Evolutionary conservation across 768 basidiomycete genomes (phyloP), one percentile per base, ranked within the genome.

Genomic region (Lactifluus volemus): DNA sequence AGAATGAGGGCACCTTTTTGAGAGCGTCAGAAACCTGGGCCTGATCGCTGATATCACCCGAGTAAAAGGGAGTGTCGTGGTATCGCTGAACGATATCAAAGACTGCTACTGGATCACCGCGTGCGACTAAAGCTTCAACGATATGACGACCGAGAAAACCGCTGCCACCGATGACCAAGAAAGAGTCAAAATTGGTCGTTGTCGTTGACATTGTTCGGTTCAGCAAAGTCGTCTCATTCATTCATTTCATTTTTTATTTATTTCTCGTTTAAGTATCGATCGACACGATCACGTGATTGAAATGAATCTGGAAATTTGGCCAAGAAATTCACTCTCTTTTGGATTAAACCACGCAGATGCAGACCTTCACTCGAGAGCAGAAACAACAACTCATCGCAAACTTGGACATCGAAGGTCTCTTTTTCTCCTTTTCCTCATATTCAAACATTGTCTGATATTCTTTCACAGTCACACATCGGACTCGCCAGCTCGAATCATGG

Each of bases 11-110:
- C 54, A 89, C 89, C 78, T 87, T 88, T 69, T 77, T 77, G 59
- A 98, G 73, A 7, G 92, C 92, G 57, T 81, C 76, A 2, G 81
- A 76, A 21, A 98, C 81, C 65, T 86, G 80, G 1, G 80, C 81
- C 61, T 89, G 77, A 70, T 88, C 85, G 59, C 86, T 88, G 65
- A 98, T 88, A 74, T 98, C 92, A 21, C 87, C 94, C 49, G 90
- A 81, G 75, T 87, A 92, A 74, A 97, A 98, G 0, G 87, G 82
- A 30, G 88, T 84, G 70, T 91, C 89, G 67, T 89, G 82, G 70
- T 96, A 86, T 58, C 92, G 81, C 73, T 97, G 93, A 2, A 95
- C 92, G 61, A 97, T 82, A 76, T 98, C 96, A 70, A 98, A 89
- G 4, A 89, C 87, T 0, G 88, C 82, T 17, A 98, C 92, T 41